phyloP scores from a whole-genome alignment of 768 basidiomycete species.

The Amanita jacksonii region DNA sequence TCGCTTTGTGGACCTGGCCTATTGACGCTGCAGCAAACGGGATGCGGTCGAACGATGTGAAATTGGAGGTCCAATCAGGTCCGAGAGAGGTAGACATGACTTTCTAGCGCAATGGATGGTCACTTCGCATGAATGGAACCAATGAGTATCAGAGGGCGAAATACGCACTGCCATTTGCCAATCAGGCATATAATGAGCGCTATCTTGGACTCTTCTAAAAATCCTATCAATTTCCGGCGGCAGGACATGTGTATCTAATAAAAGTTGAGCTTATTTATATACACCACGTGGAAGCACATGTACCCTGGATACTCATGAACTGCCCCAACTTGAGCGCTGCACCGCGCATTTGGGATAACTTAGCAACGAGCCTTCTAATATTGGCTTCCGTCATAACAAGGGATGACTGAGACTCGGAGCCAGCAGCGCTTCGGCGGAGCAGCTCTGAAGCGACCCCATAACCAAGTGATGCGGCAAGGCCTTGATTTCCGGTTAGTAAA shows the following conservation, averaged over 20 bases:
- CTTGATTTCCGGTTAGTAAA: slow-evolving; percentile 29
- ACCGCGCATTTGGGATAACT: slow-evolving; percentile 92
- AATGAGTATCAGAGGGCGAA: too few relatives aligned
- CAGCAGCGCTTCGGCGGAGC: slow-evolving; percentile 51
- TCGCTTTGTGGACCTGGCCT: slow-evolving; percentile 85
- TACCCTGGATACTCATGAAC: slow-evolving; percentile 93
- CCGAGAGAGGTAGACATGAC: slow-evolving; percentile 74
- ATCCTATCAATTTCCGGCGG: slow-evolving; percentile 84
- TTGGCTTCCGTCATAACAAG: slow-evolving; percentile 90
- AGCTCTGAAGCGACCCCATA: slow-evolving; percentile 88
- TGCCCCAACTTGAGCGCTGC: slow-evolving; percentile 96
- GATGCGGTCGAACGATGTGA: slow-evolving; percentile 68
- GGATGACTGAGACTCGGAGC: slow-evolving; percentile 27
- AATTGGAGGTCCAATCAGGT: slow-evolving; percentile 58
- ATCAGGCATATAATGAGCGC: slow-evolving; percentile 98
- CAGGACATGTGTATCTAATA: slow-evolving; percentile 75
- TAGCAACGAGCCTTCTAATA: slow-evolving; percentile 79
- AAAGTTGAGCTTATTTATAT: too few relatives aligned
- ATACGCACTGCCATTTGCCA: slow-evolving; percentile 87
- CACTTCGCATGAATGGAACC: neutral
- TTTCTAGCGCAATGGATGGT: slow-evolving; percentile 29
- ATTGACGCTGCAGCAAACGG: slow-evolving; percentile 97
- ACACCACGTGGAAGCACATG: slow-evolving; percentile 5
- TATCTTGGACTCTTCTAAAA: slow-evolving; percentile 85
- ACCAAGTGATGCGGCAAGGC: slow-evolving; percentile 81